phyloP scores from a whole-genome alignment of 2,329 filamentous ascomycete genomes.

The Fusarium denticulatum region DNA sequence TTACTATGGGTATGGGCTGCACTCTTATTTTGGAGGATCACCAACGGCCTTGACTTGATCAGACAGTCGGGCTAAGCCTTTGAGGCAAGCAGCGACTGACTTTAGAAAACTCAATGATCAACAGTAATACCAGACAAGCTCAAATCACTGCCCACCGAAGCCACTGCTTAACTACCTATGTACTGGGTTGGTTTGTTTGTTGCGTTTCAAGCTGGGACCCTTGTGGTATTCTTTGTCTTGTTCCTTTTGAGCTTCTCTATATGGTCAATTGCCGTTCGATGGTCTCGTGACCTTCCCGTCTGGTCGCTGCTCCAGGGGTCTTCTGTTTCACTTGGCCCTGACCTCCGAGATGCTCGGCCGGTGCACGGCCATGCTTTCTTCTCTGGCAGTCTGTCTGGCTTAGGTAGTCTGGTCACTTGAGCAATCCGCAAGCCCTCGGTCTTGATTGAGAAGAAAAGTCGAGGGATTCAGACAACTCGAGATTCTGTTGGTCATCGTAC shows the following conservation, averaged over 20 bases:
- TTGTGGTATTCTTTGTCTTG: constrained; percentile 8
- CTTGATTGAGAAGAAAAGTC: background rate
- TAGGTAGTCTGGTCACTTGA: background rate
- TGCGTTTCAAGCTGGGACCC: constrained; percentile 4
- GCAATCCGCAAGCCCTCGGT: constrained; percentile 7
- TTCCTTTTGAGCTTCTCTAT: constrained; percentile 25
- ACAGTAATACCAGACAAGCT: constrained; percentile 22
- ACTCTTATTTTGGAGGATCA: constrained; percentile 14
- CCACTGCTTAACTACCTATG: background rate
- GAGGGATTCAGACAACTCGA: background rate
- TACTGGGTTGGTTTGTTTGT: constrained; percentile 21
- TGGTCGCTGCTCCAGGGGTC: constrained; percentile 16
- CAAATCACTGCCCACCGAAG: constrained; percentile 8
- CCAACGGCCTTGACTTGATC: constrained; percentile 28
- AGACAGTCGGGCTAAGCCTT: background rate
- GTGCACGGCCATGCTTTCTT: constrained; percentile 5
- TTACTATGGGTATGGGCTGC: constrained; percentile 4
- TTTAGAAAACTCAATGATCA: background rate
- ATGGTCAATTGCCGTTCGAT: constrained; percentile 3
- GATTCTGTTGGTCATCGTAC: background rate
- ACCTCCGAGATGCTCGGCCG: constrained; percentile 26
- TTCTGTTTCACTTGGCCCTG: constrained; percentile 16
- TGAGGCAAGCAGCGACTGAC: background rate
- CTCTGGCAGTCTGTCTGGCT: too few species aligned
- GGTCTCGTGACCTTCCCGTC: constrained; percentile 34